Evolutionary conservation across 768 basidiomycete species (phyloP), one percentile per base, ranked within the genome.

Genomic region (Russula griseocarnosa): DNA sequence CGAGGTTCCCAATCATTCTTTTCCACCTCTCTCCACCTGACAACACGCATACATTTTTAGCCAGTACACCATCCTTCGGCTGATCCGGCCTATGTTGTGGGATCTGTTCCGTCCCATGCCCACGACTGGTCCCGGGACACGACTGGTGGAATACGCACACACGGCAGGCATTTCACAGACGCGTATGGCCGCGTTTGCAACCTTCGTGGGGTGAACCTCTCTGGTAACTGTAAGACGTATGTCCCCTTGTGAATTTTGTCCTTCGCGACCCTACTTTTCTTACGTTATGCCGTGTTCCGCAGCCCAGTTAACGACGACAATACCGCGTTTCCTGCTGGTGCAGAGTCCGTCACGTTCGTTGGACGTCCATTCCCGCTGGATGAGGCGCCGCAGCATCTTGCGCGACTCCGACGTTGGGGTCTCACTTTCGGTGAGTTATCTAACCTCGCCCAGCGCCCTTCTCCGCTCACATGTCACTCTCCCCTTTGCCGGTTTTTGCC

Each of bases 311-410:
- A 91, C 70, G 82, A 89, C 69, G 79, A 87, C 57, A 81, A 89
- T 61, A 81, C 81, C 60, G 75, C 78, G 2, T 94, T 92, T 69
- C 91, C 89, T 49, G 80, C 81, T 3, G 79, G 84, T 42, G 83
- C 83, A 59, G 76, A 82, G 54, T 73, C 77, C 1, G 86, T 93
- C 3, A 91, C 88, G 0, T 99, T 98, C 73, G 88, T 96, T 28
- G 90, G 90, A 13, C 79, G 94, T 22, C 97, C 97, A 0, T 98
- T 98, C 73, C 89, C 95, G 11, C 77, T 98, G 2, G 84, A 87
- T 51, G 90, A 98, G 66, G 95, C 96, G 0, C 88, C 83, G 34
- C 86, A 90, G 60, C 92, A 94, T 70, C 86, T 94, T 71, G 79
- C 87, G 5, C 79, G 94, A 54, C 75, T 96, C 42, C 78, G 90